phyloP scores from a whole-genome alignment of 352 stramenopile species.

The Pythium aristosporum region DNA sequence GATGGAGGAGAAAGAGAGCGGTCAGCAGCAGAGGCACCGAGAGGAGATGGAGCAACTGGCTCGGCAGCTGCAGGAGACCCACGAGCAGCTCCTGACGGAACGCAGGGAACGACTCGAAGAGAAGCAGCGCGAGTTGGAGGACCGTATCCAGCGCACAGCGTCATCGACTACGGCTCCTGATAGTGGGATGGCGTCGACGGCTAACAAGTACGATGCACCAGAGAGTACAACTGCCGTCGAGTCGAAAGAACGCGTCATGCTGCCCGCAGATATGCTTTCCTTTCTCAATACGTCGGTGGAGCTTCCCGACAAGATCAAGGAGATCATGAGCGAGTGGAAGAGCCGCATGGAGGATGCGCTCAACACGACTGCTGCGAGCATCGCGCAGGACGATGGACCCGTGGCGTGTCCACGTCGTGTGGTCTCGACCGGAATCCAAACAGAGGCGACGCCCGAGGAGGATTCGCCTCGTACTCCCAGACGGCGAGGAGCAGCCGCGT shows the following conservation, averaged over 20 bases:
- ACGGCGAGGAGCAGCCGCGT: background rate
- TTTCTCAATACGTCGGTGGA: slow-evolving; percentile 59
- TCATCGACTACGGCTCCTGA: background rate
- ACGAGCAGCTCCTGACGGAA: slow-evolving; percentile 57
- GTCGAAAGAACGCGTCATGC: background rate
- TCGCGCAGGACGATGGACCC: slow-evolving; percentile 2
- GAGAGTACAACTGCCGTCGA: background rate
- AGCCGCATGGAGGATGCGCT: slow-evolving; percentile 48
- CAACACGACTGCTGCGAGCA: slow-evolving; percentile 20
- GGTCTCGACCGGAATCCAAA: slow-evolving; percentile 20
- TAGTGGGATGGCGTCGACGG: background rate
- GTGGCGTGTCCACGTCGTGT: background rate
- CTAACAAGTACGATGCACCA: slow-evolving; percentile 22
- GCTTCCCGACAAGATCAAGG: slow-evolving; percentile 51
- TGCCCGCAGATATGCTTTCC: slow-evolving; percentile 40
- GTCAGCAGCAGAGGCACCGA: slow-evolving; percentile 30
- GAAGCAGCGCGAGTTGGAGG: slow-evolving; percentile 54
- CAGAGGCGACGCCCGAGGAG: background rate
- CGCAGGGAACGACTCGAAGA: slow-evolving; percentile 53
- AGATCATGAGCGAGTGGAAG: slow-evolving; percentile 68
- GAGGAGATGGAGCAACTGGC: slow-evolving; percentile 37
- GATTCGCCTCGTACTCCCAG: background rate
- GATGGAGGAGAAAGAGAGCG: slow-evolving; percentile 35
- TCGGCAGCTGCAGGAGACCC: slow-evolving; percentile 45
- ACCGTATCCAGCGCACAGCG: slow-evolving; percentile 36